Conservation (phyloP, 177 flowering plant species). For the Vitis hybrid region DNA sequence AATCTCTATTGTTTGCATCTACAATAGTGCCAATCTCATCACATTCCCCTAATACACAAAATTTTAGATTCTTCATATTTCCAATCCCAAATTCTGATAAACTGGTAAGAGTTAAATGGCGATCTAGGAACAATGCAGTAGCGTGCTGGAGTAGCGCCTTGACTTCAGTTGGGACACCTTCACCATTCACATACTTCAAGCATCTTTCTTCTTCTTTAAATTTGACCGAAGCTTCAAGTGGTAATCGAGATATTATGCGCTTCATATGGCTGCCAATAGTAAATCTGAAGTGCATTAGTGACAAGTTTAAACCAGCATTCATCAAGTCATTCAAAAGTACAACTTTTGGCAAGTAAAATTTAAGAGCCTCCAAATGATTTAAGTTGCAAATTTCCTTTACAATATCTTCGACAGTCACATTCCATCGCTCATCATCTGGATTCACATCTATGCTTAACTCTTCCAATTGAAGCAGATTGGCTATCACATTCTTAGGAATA, state of each 20-base stretch:
- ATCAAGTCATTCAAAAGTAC: too few relatives aligned
- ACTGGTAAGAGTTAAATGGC: constrained; percentile 4
- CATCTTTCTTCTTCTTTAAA: not conserved
- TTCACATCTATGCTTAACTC: constrained; percentile 8
- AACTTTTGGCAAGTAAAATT: not conserved
- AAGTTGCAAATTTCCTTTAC: not conserved
- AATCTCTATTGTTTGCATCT: not conserved
- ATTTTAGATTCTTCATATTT: not conserved
- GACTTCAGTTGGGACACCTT: not conserved
- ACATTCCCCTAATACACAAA: constrained; percentile 8
- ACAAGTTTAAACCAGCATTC: not conserved
- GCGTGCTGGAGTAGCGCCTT: not conserved
- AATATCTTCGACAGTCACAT: not conserved
- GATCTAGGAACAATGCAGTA: constrained; percentile 4
- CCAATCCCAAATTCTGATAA: not conserved
- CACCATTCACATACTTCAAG: constrained; percentile 9
- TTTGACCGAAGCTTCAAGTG: not conserved
- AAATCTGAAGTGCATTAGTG: too few relatives aligned
- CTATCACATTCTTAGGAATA: not conserved
- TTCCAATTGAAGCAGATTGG: not conserved
- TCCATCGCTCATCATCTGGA: constrained; percentile 9
- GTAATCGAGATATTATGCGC: not conserved
- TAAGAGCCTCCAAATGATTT: not conserved
- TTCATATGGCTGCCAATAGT: not conserved
- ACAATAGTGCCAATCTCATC: not conserved